phyloP scores from a whole-genome alignment of 345 rosid genomes.

The Lagerstroemia speciosa region DNA sequence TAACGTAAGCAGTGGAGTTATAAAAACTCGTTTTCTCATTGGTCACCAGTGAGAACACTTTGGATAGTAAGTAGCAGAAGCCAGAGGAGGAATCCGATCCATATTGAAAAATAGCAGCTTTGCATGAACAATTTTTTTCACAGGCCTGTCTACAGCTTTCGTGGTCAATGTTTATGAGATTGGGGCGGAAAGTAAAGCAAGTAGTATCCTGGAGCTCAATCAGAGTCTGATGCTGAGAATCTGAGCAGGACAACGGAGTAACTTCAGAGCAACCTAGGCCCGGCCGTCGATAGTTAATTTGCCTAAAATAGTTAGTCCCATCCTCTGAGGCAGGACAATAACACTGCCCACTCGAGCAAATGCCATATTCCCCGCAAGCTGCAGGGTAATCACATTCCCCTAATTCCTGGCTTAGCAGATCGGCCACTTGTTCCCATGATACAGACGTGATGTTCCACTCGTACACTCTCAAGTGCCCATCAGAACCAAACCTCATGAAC shows the following conservation, averaged over 20 bases:
- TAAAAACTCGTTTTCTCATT: background rate
- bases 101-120: conserved; percentile 14
- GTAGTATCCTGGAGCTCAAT: conserved; percentile 12
- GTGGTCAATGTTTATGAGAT: background rate
- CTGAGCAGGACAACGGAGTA: conserved; percentile 12
- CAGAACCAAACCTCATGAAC: conserved; percentile 1
- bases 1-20: conserved; percentile 7
- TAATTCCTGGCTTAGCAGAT: conserved; percentile 9
- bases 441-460: background rate
- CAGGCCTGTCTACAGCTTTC: conserved; percentile 14
- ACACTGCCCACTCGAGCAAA: conserved; percentile 20
- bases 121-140: conserved; percentile 17
- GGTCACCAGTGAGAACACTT: background rate
- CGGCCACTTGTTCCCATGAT: conserved; percentile 10
- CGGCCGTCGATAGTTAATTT: conserved; percentile 7
- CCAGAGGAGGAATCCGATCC: background rate
- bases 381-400: conserved; percentile 20
- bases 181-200: background rate
- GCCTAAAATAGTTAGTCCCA: conserved; percentile 13
- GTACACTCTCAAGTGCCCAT: conserved; percentile 11
- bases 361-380: conserved; percentile 27
- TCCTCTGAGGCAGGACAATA: conserved; percentile 12
- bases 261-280: conserved; percentile 19
- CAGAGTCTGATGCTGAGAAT: conserved; percentile 12
- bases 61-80: conserved; percentile 9